phyloP scores from a whole-genome alignment of 2,329 filamentous ascomycete species.

The Blastomyces percursus region DNA sequence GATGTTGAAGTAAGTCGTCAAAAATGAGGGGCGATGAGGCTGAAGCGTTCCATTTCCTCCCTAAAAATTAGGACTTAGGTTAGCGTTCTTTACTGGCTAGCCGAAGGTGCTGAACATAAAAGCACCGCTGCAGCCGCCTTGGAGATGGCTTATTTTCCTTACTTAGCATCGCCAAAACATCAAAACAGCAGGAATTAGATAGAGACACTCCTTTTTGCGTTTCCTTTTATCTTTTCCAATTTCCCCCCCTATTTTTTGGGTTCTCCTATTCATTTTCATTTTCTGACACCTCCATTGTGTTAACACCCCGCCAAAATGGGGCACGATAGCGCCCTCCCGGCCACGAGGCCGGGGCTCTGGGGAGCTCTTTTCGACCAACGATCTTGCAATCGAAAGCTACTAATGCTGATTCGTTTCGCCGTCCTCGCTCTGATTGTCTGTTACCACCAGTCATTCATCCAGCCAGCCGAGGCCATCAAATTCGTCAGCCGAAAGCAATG shows the following conservation, averaged over 20 bases:
- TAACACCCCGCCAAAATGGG: neutral
- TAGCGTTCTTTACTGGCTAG: neutral
- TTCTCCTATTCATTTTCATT: neutral
- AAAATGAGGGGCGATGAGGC: neutral
- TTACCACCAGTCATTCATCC: slow-evolving; percentile 4
- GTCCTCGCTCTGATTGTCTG: slow-evolving; percentile 3
- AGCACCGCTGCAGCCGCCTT: neutral
- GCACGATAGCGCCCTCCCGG: neutral
- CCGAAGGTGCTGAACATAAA: neutral
- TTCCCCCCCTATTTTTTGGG: neutral
- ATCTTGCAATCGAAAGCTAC: neutral
- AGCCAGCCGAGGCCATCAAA: slow-evolving; percentile 3
- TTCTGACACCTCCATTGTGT: neutral
- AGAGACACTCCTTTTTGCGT: neutral
- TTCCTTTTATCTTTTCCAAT: neutral
- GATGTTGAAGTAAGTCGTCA: neutral
- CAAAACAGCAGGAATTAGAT: neutral
- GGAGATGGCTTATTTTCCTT: neutral
- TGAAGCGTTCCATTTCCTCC: neutral
- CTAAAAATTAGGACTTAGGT: neutral
- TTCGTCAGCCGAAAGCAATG: slow-evolving; percentile 7
- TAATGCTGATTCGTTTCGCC: slow-evolving; percentile 3
- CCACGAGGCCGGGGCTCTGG: neutral
- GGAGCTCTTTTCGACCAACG: neutral
- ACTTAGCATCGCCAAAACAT: neutral